Evolutionary conservation across 768 basidiomycete species (phyloP).

Genomic region (Porphyrellus cyaneotinctus): DNA sequence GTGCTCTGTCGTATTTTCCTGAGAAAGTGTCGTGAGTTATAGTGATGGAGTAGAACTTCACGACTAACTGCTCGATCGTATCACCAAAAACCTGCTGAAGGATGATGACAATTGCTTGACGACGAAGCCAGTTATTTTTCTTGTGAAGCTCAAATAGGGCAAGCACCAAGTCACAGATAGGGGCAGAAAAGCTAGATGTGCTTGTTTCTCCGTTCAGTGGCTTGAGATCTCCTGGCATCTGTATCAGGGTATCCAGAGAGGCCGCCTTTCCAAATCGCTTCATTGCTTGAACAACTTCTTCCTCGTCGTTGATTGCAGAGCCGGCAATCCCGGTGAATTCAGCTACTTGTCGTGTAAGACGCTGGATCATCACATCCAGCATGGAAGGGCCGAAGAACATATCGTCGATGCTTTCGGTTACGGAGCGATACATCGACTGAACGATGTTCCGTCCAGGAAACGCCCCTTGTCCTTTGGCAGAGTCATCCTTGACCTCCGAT

Average conservation of each 20-base stretch:
- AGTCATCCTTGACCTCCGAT: conserved; percentile 39
- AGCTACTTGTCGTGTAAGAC: conserved; percentile 84
- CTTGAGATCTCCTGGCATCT: conserved; percentile 73
- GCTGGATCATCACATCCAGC: conserved; percentile 91
- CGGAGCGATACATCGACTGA: conserved; percentile 83
- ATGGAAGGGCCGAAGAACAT: conserved; percentile 96
- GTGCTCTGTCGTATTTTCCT: conserved; percentile 88
- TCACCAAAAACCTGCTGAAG: conserved; percentile 93
- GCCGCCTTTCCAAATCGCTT: conserved; percentile 62
- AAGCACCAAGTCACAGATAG: conserved; percentile 90
- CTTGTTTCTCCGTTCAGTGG: conserved; percentile 86
- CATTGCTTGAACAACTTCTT: conserved; percentile 76
- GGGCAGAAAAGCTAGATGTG: conserved; percentile 83
- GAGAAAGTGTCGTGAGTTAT: conserved; percentile 6
- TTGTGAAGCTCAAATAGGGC: conserved; percentile 94
- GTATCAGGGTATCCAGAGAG: conserved; percentile 66
- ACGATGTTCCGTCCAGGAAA: conserved; percentile 77
- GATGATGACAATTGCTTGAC: conserved; percentile 95
- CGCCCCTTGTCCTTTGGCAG: conserved; percentile 39
- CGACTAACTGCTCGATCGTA: conserved; percentile 85
- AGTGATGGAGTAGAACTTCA: neutral
- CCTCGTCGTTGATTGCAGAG: conserved; percentile 75
- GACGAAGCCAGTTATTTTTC: conserved; percentile 93
- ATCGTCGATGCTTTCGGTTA: conserved; percentile 94
- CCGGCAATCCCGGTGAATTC: conserved; percentile 84